Percentiles rank a stretch among this genome's conserved stretches.
Conservation (phyloP, 345 rosid species). For the Salix koriyanagi region DNA sequence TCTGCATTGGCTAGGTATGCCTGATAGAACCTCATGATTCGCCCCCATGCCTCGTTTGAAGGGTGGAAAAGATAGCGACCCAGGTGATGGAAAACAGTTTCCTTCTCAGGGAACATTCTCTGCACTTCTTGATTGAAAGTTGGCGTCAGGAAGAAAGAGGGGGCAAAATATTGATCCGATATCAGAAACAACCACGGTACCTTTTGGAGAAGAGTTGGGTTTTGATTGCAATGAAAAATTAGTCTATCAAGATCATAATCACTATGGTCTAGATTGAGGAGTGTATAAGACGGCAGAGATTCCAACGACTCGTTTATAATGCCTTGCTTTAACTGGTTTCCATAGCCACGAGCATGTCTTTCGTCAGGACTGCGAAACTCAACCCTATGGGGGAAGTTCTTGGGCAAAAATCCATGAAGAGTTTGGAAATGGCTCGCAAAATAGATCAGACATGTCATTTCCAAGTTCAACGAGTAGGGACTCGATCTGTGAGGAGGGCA, state of each 20-base stretch:
- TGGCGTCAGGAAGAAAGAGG: constrained; percentile 18
- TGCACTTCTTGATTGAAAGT: constrained; percentile 7
- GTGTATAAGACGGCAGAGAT: neutral
- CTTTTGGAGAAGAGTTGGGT: constrained; percentile 6
- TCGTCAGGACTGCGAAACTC: neutral
- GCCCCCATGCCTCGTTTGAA: constrained; percentile 22
- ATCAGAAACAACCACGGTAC: constrained; percentile 19
- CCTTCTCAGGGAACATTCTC: constrained; percentile 24
- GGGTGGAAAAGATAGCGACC: constrained; percentile 27
- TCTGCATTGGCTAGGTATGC: constrained; percentile 20
- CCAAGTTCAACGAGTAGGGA: constrained; percentile 12
- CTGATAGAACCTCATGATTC: constrained; percentile 19
- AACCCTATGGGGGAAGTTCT: constrained; percentile 5
- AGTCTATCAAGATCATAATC: neutral
- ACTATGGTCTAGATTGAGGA: neutral
- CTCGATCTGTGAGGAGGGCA: constrained; percentile 19
- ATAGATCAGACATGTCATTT: constrained; percentile 19
- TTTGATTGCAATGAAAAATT: constrained; percentile 14
- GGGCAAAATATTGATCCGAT: constrained; percentile 26
- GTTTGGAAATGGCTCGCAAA: constrained; percentile 25
- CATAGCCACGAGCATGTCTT: constrained; percentile 6
- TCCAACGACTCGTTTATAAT: neutral
- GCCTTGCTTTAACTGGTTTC: constrained; percentile 3
- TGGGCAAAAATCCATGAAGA: constrained; percentile 15
- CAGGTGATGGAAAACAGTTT: constrained; percentile 24